These are phyloP conservation scores for Pseudozyma tsukubaensis DNA, from an alignment of 1,284 basidiomycete genomes.

Conservation along the genomic window DNA sequence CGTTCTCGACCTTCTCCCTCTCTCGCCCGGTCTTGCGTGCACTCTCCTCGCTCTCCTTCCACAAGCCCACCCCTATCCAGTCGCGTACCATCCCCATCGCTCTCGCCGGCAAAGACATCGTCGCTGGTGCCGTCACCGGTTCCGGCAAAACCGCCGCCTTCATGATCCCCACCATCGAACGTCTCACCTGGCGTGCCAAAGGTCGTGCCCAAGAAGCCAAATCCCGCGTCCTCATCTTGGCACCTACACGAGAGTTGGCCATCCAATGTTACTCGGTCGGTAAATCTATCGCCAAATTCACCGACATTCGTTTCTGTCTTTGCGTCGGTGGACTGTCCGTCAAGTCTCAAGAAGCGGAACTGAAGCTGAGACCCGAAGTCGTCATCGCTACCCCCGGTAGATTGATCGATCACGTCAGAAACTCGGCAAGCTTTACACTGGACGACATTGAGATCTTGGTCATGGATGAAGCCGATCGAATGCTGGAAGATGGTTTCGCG, in stretches of 20 bases:
- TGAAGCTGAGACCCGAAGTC: constrained; percentile 94
- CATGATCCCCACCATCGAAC: constrained; percentile 96
- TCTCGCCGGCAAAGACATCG: constrained; percentile 92
- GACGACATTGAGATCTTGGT: constrained; percentile 97
- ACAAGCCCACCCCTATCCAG: constrained; percentile 93
- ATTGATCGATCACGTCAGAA: constrained; percentile 94
- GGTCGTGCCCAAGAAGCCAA: constrained; percentile 91
- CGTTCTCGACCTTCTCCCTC: constrained; percentile 87
- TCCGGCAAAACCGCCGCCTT: constrained; percentile 99
- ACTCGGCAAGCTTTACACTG: constrained; percentile 91
- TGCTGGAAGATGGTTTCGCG: constrained; percentile 98
- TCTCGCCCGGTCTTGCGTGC: constrained; percentile 89
- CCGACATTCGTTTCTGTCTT: constrained; percentile 92
- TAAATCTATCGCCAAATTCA: constrained; percentile 86
- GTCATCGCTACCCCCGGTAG: constrained; percentile 98
- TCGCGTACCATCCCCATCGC: constrained; percentile 99
- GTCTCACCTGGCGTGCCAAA: constrained; percentile 85
- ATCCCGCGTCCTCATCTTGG: constrained; percentile 90
- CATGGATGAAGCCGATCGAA: constrained; percentile 99
- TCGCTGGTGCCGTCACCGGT: constrained; percentile 93
- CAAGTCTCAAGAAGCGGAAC: constrained; percentile 95
- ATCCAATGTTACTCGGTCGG: constrained; percentile 97
- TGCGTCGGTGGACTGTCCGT: constrained; percentile 94
- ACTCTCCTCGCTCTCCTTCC: constrained; percentile 82
- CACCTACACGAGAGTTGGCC: constrained; percentile 95